A percentile compares a stretch with the other conserved stretches of the same genome.
These are phyloP conservation scores for Tolypocladium tundrense DNA, from an alignment of 2,329 filamentous ascomycete genomes.

Conservation along the genomic window DNA sequence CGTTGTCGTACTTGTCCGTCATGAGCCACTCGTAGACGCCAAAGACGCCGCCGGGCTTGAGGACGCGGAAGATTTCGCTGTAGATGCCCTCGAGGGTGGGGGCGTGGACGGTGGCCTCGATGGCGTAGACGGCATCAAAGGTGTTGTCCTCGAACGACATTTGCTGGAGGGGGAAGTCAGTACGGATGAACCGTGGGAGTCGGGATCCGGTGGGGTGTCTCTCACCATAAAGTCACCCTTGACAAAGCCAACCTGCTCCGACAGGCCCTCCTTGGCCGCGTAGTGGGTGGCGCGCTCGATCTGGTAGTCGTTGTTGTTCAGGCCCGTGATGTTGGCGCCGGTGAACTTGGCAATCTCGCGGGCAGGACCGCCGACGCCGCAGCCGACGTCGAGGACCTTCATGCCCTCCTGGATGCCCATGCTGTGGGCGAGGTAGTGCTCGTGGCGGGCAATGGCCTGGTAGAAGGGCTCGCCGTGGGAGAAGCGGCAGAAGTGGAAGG, in stretches of 20 bases:
- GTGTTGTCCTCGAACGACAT: constrained; percentile 88
- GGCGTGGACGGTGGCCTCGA: constrained; percentile 93
- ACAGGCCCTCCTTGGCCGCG: constrained; percentile 69
- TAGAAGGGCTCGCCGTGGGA: constrained; percentile 76
- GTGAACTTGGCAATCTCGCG: constrained; percentile 95
- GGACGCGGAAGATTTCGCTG: constrained; percentile 83
- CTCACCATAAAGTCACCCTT: constrained; percentile 93
- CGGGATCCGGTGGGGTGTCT: no score
- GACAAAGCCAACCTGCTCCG: constrained; percentile 71
- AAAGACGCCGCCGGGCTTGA: constrained; percentile 93
- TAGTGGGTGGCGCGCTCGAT: constrained; percentile 87
- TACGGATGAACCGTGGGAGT: not conserved
- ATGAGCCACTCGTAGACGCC: constrained; percentile 99
- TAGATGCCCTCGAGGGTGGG: constrained; percentile 87
- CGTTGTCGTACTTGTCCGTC: constrained; percentile 90
- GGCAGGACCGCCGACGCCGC: constrained; percentile 90
- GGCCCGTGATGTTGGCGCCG: constrained; percentile 74
- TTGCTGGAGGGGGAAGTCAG: constrained; percentile 27
- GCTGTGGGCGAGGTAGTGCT: constrained; percentile 90
- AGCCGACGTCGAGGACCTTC: constrained; percentile 91
- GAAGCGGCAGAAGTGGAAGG: constrained; percentile 97
- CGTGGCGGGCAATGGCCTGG: constrained; percentile 89
- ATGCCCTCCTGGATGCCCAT: constrained; percentile 80
- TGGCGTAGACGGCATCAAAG: constrained; percentile 94
- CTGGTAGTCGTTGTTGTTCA: constrained; percentile 99